phyloP scores from a whole-genome alignment of 2,329 filamentous ascomycete genomes.

The Fusarium nodosum region DNA sequence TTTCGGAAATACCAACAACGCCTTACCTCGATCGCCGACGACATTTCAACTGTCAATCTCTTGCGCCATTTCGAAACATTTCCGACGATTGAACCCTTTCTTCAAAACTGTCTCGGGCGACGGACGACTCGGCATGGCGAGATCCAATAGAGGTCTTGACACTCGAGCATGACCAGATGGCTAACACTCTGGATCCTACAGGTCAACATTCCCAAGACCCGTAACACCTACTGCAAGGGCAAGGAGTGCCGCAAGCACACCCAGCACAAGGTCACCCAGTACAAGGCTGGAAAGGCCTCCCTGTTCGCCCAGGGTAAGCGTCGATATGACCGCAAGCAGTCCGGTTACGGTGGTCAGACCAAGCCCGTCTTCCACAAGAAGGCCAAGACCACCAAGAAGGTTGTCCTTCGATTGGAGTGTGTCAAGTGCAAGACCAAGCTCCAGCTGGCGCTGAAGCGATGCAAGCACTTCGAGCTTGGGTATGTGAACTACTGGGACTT shows the following conservation, averaged over 20 bases:
- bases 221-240: constrained; percentile 98
- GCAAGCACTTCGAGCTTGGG: constrained; percentile 99
- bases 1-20: constrained; percentile 36
- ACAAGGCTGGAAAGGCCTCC: constrained; percentile 97
- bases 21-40: constrained; percentile 36
- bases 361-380: constrained; percentile 99
- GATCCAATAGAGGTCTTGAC: constrained; percentile 27
- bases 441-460: constrained; percentile 98
- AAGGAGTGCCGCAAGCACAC: constrained; percentile 94
- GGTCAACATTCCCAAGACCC: constrained; percentile 99
- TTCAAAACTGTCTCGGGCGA: constrained; percentile 44
- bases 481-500: constrained; percentile 65
- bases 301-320: constrained; percentile 99
- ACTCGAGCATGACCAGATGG: constrained; percentile 36
- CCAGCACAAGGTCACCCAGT: constrained; percentile 94
- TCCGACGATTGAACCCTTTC: constrained; percentile 17
- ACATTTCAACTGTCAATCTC: constrained; percentile 7
- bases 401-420: constrained; percentile 98
- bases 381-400: constrained; percentile 99
- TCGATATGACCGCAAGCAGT: constrained; percentile 99
- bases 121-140: constrained; percentile 21
- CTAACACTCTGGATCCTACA: constrained; percentile 58
- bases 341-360: constrained; percentile 99
- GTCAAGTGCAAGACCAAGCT: constrained; percentile 98
- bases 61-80: constrained; percentile 7